Evolutionary conservation across 208 protist species (phyloP), one percentile per base, ranked within the genome.

Genomic region (Leptomonas pyrrhocoris): DNA sequence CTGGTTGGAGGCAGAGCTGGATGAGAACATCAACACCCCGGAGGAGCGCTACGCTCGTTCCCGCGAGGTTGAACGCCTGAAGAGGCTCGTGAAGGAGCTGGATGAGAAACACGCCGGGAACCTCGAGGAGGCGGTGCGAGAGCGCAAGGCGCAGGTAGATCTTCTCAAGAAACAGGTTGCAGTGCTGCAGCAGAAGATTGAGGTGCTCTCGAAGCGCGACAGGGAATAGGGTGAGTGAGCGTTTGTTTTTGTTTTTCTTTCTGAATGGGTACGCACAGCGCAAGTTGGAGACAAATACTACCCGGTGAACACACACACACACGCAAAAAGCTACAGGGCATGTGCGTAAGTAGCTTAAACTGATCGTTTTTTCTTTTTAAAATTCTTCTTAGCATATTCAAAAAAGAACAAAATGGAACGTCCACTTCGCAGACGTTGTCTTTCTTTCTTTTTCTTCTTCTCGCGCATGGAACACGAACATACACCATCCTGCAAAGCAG

Each of bases 1-100:
- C 65, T 95, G 90, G 90, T 66, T 95, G 21, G 90, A 95, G 83
- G 90, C 90, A n/a, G 88, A 95, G 79, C 77, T 94, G 25, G 86
- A 94, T 28, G 84, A 93, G 67, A 93, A 93, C 63, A 85, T 93
- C 42, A 81, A 81, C 53, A 81, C 85, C 13, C 88, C 88, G 28
- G 88, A 95, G 75, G 90, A 95, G 65, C 87, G 83, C 30, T 95
- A 95, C 72, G 90, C 90, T 5, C 77, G 85, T 67, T 63, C 84
- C 21, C 77, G 76, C 28, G 84, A 93, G 62, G 53, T 84, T 19
- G 80, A 91, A 70, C 38, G 64, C n/a, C 73, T 95, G 61, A 84
- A 85, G 71, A 68, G 60, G 28, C 65, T 95, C 31, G 56, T 88
- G 43, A 30, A 66, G 30, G 71, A 84, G 64, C 56, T 95, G 23